These are phyloP conservation scores for Herpotrichia juniperi DNA, from an alignment of 2,329 filamentous ascomycete species.

Conservation along the genomic window DNA sequence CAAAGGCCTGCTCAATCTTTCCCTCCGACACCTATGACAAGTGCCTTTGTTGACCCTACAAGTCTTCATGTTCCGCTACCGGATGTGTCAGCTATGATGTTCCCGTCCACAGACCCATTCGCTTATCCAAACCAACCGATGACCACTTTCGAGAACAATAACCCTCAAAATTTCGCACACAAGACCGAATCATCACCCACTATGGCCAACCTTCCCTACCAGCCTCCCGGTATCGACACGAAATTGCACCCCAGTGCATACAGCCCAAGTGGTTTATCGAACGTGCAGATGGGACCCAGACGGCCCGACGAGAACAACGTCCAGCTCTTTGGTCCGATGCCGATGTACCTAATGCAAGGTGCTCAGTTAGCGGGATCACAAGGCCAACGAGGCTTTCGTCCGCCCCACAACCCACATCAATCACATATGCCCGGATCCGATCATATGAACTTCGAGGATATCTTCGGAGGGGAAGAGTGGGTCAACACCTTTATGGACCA, in stretches of 20 bases:
- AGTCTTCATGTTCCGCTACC: slow-evolving; percentile 59
- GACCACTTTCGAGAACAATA: slow-evolving; percentile 60
- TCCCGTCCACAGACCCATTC: slow-evolving; percentile 77
- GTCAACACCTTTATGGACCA: slow-evolving; percentile 46
- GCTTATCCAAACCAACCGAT: slow-evolving; percentile 79
- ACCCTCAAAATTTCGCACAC: slow-evolving; percentile 33
- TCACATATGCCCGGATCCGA: slow-evolving; percentile 24
- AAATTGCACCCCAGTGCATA: slow-evolving; percentile 33
- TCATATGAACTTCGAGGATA: slow-evolving; percentile 43
- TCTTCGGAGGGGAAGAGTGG: slow-evolving; percentile 49
- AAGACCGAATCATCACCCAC: slow-evolving; percentile 28
- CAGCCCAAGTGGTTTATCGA: slow-evolving; percentile 24
- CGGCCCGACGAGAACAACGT: slow-evolving; percentile 70
- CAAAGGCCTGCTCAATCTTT: slow-evolving; percentile 36
- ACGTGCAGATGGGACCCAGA: slow-evolving; percentile 18
- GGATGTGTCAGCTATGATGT: slow-evolving; percentile 80
- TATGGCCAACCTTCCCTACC: slow-evolving; percentile 22
- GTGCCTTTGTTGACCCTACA: slow-evolving; percentile 37
- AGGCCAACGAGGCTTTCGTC: slow-evolving; percentile 29
- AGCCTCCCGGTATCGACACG: slow-evolving; percentile 31
- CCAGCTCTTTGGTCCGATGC: slow-evolving; percentile 73
- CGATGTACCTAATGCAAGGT: slow-evolving; percentile 71
- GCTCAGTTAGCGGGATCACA: slow-evolving; percentile 26
- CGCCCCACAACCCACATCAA: slow-evolving; percentile 26
- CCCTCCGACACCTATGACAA: slow-evolving; percentile 33